Base-by-base conservation (phyloP, 164 flowering plant species). In the Brasenia schreberi region DNA sequence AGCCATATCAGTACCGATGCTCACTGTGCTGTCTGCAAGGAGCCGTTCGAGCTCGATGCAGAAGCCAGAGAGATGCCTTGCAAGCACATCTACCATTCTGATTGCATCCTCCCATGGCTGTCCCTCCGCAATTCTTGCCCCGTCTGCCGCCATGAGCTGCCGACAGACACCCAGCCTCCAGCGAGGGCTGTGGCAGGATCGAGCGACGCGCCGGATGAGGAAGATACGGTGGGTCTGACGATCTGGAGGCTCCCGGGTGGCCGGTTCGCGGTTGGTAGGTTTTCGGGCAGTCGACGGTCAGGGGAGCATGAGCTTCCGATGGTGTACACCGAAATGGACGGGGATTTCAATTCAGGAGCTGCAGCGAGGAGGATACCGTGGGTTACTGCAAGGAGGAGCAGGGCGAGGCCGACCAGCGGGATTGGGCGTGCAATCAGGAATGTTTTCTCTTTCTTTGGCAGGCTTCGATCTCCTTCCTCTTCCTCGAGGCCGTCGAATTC, bases 161-260 rank as follows among this genome's bases (percentile, higher is more conserved):
- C 87, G 5, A 42, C 86, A 0, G 88, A 77, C 16, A n/a, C 23
- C 18, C 63, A 61, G 27, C 62, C 42, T 6, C n/a, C 52, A 0
- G 64, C 69, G 5, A 73, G 75, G 10, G 62, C 72, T 61, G 65
- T 18, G 45, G 66, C 74, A 1, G 69, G 71, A 1, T 78, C 61
- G 39, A 43, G 70, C 0, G 73, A 67, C 53, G 65, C 43, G 9
- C 42, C 45, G 42, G 69, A 66, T 5, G 87, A 80, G 12, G 81
- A 78, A 52, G 83, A 77, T 12, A 65, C 81, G 0, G 82, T 83
- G 45, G 93, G 91, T 39, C 42, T 87, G 72, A 84, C 90, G 7
- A 85, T 87, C 11, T 84, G 93, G 96, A 79, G 93, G 67, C 73
- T 90, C 7, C 96, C 96, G 0, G 91, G 96, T 4, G 93, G 96